A percentile compares a stretch with the other conserved stretches of the same genome.
Conservation (phyloP, 192 early-diverging fungal genomes). For the Podila epigama region DNA sequence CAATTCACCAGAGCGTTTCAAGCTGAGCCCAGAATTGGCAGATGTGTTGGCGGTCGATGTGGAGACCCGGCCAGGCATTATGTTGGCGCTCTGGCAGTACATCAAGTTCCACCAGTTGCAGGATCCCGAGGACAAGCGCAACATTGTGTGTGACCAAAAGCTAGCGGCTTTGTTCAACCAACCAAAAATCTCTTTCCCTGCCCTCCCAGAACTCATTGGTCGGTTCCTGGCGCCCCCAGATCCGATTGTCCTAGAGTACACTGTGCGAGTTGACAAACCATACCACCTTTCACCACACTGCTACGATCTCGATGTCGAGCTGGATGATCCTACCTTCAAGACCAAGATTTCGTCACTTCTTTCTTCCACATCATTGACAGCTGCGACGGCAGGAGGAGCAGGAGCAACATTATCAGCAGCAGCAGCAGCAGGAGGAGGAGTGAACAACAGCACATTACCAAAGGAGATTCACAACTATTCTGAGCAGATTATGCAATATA, state of each 20-base stretch:
- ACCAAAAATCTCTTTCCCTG: constrained; percentile 76
- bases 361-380: constrained; percentile 49
- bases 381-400: not conserved
- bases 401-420: not conserved
- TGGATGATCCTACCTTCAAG: constrained; percentile 75
- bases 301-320: constrained; percentile 93
- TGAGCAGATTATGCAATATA: constrained; percentile 73
- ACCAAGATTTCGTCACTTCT: constrained; percentile 60
- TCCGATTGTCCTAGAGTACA: constrained; percentile 91
- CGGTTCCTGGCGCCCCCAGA: constrained; percentile 79
- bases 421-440: constrained; percentile 22
- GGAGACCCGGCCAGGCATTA: constrained; percentile 76
- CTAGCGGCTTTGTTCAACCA: constrained; percentile 73
- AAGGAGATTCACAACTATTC: constrained; percentile 50
- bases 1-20: constrained; percentile 80
- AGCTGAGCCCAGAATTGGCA: constrained; percentile 75
- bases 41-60: constrained; percentile 80
- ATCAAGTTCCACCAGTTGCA: constrained; percentile 94
- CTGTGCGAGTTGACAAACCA: constrained; percentile 81
- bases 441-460: constrained; percentile 46
- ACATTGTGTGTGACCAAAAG: constrained; percentile 83
- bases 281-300: constrained; percentile 78
- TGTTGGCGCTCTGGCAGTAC: constrained; percentile 95
- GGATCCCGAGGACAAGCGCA: constrained; percentile 87
- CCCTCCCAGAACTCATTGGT: constrained; percentile 82